These are phyloP conservation scores for Butyriboletus appendiculatus DNA, from an alignment of 1,284 basidiomycete genomes.

Conservation along the genomic window DNA sequence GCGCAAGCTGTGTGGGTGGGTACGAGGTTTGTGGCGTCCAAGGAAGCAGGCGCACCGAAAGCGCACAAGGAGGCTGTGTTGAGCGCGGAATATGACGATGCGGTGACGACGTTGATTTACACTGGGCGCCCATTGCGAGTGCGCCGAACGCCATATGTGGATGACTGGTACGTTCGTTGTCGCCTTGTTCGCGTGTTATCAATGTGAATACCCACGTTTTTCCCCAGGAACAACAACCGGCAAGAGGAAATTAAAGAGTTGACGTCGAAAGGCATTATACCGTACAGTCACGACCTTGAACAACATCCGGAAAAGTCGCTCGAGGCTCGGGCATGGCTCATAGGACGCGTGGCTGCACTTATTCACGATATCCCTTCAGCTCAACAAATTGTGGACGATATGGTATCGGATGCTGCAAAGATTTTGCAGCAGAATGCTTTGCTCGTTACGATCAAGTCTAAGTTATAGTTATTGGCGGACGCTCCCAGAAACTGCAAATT, in stretches of 20 bases:
- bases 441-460: constrained; percentile 42
- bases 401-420: constrained; percentile 70
- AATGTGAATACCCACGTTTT: constrained; percentile 4
- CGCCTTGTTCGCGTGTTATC: not conserved
- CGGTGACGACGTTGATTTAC: constrained; percentile 80
- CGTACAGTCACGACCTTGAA: constrained; percentile 68
- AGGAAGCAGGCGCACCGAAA: constrained; percentile 80
- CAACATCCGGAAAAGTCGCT: constrained; percentile 75
- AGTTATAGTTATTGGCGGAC: constrained; percentile 33
- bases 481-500: not conserved
- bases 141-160: constrained; percentile 77
- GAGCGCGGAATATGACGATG: constrained; percentile 69
- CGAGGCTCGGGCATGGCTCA: constrained; percentile 63
- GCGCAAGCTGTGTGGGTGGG: constrained; percentile 81
- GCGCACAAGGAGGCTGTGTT: constrained; percentile 79
- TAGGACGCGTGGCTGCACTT: constrained; percentile 78
- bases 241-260: constrained; percentile 75
- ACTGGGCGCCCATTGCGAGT: constrained; percentile 88
- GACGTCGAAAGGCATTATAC: constrained; percentile 76
- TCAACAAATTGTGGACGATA: constrained; percentile 77
- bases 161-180: constrained; percentile 58
- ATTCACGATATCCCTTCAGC: constrained; percentile 78
- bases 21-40: constrained; percentile 84
- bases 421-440: constrained; percentile 43
- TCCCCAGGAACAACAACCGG: constrained; percentile 60